Conservation (phyloP, 2,329 filamentous ascomycete genomes). For the Mariannaea sp. region DNA sequence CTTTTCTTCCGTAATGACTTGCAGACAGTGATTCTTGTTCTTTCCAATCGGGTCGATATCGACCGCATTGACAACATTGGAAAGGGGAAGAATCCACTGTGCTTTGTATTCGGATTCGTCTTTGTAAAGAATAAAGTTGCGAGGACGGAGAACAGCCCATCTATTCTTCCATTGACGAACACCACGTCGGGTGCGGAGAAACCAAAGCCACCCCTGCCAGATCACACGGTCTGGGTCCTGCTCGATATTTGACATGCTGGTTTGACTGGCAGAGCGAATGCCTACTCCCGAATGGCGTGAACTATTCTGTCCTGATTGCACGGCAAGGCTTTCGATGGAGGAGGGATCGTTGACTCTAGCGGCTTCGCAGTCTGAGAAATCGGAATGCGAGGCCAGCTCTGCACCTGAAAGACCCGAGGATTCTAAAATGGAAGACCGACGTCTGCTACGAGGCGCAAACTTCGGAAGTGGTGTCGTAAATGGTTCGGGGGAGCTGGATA, state of each 20-base stretch:
- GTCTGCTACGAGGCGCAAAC: constrained; percentile 47
- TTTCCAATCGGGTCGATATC: constrained; percentile 88
- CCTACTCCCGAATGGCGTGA: constrained; percentile 41
- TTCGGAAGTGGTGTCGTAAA: constrained; percentile 42
- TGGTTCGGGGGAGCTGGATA: constrained; percentile 68
- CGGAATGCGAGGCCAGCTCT: constrained; percentile 79
- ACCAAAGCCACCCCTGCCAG: constrained; percentile 88
- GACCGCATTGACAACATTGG: constrained; percentile 83
- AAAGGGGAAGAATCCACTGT: constrained; percentile 77
- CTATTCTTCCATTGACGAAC: constrained; percentile 92
- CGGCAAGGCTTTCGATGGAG: constrained; percentile 56
- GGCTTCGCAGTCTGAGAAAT: constrained; percentile 76
- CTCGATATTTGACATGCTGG: constrained; percentile 58
- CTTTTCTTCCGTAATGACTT: constrained; percentile 93
- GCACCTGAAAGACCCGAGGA: constrained; percentile 68
- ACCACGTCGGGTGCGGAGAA: constrained; percentile 80
- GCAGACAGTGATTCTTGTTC: constrained; percentile 85
- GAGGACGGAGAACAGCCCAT: constrained; percentile 88
- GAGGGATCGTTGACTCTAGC: constrained; percentile 56
- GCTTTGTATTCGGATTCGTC: constrained; percentile 90
- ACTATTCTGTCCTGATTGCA: constrained; percentile 40
- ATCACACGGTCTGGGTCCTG: constrained; percentile 85
- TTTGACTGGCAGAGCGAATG: constrained; percentile 64
- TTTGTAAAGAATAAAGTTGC: constrained; percentile 89
- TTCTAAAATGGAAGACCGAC: constrained; percentile 66